Evolutionary conservation across 441 rosid species (phyloP), one percentile per base, ranked within the genome.

Genomic region (Isatis lusitanica): DNA sequence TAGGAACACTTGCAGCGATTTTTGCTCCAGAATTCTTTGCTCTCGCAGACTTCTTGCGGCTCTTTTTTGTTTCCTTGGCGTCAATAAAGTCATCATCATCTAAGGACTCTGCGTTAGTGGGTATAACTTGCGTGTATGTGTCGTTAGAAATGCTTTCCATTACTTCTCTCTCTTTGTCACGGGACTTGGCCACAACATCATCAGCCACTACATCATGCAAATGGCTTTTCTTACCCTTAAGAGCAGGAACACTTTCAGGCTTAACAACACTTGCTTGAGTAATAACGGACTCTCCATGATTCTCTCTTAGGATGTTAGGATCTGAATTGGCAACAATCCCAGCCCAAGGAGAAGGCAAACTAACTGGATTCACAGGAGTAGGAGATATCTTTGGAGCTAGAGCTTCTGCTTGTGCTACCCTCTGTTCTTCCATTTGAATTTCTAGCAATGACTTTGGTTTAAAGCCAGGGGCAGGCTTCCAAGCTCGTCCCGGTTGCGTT

Each of bases 381-480:
- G 78, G 61, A 58, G 75, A 66, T 11, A 71, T 63, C 70, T 92
- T 96, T 53, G 96, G 78, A 72, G 86, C 94, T 48, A 80, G 66
- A 66, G 82, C 75, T 79, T 88, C 93, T 5, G 79, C 73, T 76
- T 85, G 90, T n/a, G 87, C 87, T 75, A 68, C 90, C 83, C 81
- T 90, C 79, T 89, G 92, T 80, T 96, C 97, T 78, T 96, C 99
- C 83, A 82, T 84, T 80, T 96, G 99, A 79, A 96, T 96, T 83
- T 96, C 99, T 82, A 96, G 79, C 76, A 96, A 77, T 16, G 99
- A 93, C 86, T 89, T 93, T 11, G 97, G 88, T 80, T 89, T 96
- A 84, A 92, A 88, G 77, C 98, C 99, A 53, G 97, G 97, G 78
- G 98, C 98, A 85, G 97, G 92, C 83, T 87, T 93, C 99, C 99